Percentiles rank a stretch among this genome's conserved stretches.
Evolutionary conservation across 106 monocot genomes (phyloP).

Genomic region (Ottelia alismoides): DNA sequence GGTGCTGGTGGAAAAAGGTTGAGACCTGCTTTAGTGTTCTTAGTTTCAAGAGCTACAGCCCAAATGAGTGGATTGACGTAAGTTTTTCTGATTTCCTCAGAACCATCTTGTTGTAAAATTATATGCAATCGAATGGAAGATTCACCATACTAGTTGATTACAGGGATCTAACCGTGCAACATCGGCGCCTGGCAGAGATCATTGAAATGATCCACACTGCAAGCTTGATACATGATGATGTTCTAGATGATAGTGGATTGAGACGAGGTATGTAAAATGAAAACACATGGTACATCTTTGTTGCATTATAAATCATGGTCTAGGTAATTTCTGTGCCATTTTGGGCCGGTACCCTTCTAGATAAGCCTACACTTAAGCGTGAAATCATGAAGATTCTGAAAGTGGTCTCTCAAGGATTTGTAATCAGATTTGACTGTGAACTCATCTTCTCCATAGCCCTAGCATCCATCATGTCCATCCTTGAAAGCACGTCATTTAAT

Average conservation of each 20-base stretch:
- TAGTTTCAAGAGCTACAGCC: constrained; percentile 83
- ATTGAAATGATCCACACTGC: constrained; percentile 99
- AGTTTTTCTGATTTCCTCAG: constrained; percentile 18
- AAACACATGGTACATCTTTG: no score
- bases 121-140: background rate
- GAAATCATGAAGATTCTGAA: no score
- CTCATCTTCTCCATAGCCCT: no score
- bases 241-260: constrained; percentile 83
- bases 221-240: constrained; percentile 99
- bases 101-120: background rate
- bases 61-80: constrained; percentile 66
- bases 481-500: no score
- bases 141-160: background rate
- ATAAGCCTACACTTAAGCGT: no score
- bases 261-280: constrained; percentile 70
- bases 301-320: no score
- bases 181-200: constrained; percentile 91
- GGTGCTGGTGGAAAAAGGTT: constrained; percentile 94
- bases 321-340: no score
- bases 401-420: no score
- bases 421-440: no score
- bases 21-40: constrained; percentile 87
- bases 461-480: no score
- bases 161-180: constrained; percentile 72
- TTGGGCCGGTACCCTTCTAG: no score